phyloP scores from a whole-genome alignment of 1,284 basidiomycete species.

The Anthracocystis setariae region DNA sequence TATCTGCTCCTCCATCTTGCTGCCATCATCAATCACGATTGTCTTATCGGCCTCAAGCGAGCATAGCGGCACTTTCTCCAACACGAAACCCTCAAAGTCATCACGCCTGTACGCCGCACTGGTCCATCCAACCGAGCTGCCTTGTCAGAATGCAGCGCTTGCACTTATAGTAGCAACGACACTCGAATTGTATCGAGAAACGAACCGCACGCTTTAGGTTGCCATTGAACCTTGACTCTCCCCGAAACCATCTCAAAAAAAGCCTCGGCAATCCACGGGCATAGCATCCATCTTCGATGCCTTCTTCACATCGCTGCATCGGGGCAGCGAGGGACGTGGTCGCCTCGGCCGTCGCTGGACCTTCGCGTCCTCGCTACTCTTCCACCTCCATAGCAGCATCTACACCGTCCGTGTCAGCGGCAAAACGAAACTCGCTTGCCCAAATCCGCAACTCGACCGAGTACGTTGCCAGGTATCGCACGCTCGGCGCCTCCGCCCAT shows the following conservation, averaged over 20 bases:
- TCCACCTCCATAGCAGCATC: constrained; percentile 32
- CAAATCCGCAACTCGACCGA: constrained; percentile 44
- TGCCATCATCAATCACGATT: too few relatives aligned
- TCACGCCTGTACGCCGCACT: background rate
- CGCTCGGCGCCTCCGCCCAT: constrained; percentile 31
- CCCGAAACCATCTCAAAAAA: too few relatives aligned
- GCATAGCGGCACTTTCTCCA: too few relatives aligned
- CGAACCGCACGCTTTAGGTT: background rate
- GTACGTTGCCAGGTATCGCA: constrained; percentile 44
- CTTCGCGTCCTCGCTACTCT: constrained; percentile 30
- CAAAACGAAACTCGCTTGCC: constrained; percentile 27
- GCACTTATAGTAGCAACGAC: constrained; percentile 14
- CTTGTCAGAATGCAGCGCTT: constrained; percentile 6
- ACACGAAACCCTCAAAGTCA: background rate
- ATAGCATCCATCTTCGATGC: too few relatives aligned
- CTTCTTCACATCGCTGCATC: constrained; percentile 25
- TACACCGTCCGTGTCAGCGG: constrained; percentile 4
- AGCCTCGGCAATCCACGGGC: too few relatives aligned
- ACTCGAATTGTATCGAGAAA: background rate
- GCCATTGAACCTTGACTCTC: too few relatives aligned
- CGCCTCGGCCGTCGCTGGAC: constrained; percentile 24
- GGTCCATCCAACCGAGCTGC: background rate
- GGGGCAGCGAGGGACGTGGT: constrained; percentile 37
- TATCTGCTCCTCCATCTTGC: too few relatives aligned
- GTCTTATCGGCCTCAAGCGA: too few relatives aligned